These are phyloP conservation scores for Peziza echinospora DNA, from an alignment of 495 filamentous ascomycete species.

Conservation along the genomic window DNA sequence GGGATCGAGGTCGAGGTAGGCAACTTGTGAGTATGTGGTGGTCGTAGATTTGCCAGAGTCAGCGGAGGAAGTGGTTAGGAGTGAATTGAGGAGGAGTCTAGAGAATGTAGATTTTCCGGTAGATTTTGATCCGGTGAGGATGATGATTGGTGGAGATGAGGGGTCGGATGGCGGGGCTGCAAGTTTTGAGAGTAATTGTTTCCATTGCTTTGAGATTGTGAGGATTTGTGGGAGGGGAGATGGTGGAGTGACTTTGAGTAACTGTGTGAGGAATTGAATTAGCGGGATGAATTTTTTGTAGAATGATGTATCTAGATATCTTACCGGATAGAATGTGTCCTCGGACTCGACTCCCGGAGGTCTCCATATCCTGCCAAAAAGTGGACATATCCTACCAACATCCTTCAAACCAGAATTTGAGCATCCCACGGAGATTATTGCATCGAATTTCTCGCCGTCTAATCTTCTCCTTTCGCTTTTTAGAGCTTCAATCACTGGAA, in stretches of 20 bases:
- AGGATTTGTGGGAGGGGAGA: conserved; percentile 25
- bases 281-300: no score
- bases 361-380: conserved; percentile 39
- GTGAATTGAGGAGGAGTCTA: conserved; percentile 35
- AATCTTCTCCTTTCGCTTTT: conserved; percentile 10
- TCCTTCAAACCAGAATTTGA: conserved; percentile 28
- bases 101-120: conserved; percentile 51
- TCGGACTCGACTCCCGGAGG: conserved; percentile 11
- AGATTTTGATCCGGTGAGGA: conserved; percentile 40
- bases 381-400: conserved; percentile 32
- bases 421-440: conserved; percentile 25
- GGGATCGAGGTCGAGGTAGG: conserved; percentile 45
- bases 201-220: conserved; percentile 30
- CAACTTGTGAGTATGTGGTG: conserved; percentile 16
- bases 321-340: conserved; percentile 9
- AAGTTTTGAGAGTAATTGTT: conserved; percentile 4
- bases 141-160: conserved; percentile 23
- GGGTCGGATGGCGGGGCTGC: conserved; percentile 22
- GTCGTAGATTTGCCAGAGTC: conserved; percentile 4
- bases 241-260: conserved; percentile 7
- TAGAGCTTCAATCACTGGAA: conserved; percentile 35
- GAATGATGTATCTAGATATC: no score
- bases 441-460: conserved; percentile 25
- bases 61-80: conserved; percentile 28
- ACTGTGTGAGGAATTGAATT: no score